Conservation (phyloP, 1,284 basidiomycete species). For the Hortiboletus rubellus region DNA sequence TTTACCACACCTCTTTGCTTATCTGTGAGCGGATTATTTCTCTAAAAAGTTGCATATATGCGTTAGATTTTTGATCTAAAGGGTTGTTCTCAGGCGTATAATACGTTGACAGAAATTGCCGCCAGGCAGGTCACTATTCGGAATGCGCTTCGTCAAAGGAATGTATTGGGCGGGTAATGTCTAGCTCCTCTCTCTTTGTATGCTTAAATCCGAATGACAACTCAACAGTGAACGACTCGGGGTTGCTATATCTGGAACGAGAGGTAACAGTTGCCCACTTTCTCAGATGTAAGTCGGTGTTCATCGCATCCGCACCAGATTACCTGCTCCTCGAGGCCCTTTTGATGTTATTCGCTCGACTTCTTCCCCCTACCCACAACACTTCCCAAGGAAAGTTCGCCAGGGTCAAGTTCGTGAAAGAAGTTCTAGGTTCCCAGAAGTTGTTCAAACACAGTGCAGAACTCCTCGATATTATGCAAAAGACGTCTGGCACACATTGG, state of each 20-base stretch:
- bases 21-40: conserved; percentile 23
- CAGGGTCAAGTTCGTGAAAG: conserved; percentile 48
- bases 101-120: conserved; percentile 35
- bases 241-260: conserved; percentile 32
- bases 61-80: conserved; percentile 12
- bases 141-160: conserved; percentile 33
- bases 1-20: conserved; percentile 23
- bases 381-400: conserved; percentile 37
- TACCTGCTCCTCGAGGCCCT: conserved; percentile 58
- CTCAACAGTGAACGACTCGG: conserved; percentile 37
- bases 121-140: conserved; percentile 30
- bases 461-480: conserved; percentile 45
- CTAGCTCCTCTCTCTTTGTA: background rate
- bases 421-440: conserved; percentile 46
- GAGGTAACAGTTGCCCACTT: conserved; percentile 24
- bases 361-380: conserved; percentile 49
- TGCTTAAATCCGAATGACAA: conserved; percentile 3
- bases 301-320: conserved; percentile 38
- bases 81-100: conserved; percentile 34
- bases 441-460: conserved; percentile 36
- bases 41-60: conserved; percentile 32
- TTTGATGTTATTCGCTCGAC: conserved; percentile 53
- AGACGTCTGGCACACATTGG: conserved; percentile 49
- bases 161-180: conserved; percentile 40
- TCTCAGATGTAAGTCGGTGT: background rate